phyloP scores from a whole-genome alignment of 2,329 filamentous ascomycete species.

The Achaetomium macrosporum region DNA sequence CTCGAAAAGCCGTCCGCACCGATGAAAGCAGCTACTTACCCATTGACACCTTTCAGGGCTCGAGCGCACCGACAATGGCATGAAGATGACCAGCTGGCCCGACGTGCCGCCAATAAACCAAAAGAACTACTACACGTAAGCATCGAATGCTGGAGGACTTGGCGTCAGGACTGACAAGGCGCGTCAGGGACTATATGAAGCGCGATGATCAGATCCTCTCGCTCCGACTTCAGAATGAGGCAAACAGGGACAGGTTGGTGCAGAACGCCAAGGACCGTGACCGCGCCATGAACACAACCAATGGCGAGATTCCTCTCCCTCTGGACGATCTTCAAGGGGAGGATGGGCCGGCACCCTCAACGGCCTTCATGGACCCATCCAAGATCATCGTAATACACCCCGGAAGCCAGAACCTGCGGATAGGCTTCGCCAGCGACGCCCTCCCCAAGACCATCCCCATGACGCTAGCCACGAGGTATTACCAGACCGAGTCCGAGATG shows the following conservation, averaged over 20 bases:
- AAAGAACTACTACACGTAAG: conserved; percentile 98
- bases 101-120: conserved; percentile 93
- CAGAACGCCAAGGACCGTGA: conserved; percentile 85
- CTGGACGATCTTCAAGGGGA: conserved; percentile 54
- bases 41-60: conserved; percentile 50
- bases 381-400: conserved; percentile 94
- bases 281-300: conserved; percentile 70
- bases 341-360: conserved; percentile 48
- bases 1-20: too few relatives aligned
- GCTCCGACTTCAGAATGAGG: conserved; percentile 80
- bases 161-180: conserved; percentile 18
- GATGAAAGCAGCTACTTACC: conserved; percentile 4
- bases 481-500: conserved; percentile 77
- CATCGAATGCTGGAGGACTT: conserved; percentile 15
- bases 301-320: conserved; percentile 58
- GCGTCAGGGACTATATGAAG: conserved; percentile 84
- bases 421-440: conserved; percentile 93
- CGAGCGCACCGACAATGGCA: conserved; percentile 95
- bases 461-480: conserved; percentile 76
- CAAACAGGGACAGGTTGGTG: conserved; percentile 74
- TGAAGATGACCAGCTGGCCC: conserved; percentile 93
- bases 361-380: conserved; percentile 65
- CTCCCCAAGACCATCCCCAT: conserved; percentile 91
- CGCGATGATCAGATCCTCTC: conserved; percentile 94
- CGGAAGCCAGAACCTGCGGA: conserved; percentile 89